Base-by-base conservation (phyloP, 2,329 filamentous ascomycete species). In the Tolypocladium sp. region DNA sequence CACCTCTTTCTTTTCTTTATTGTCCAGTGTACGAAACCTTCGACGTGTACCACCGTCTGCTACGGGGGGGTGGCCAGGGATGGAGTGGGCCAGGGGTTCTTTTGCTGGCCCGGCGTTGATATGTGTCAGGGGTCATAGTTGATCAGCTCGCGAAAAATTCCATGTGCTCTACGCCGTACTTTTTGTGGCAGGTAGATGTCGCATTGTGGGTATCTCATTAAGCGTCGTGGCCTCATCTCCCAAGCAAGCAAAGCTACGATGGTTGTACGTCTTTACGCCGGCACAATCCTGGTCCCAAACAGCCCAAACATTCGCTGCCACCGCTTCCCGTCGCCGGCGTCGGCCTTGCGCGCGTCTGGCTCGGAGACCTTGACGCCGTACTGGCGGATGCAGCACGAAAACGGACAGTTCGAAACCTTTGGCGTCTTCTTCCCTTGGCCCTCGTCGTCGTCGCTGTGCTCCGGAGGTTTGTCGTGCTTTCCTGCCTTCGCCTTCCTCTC, bases 381-480 rank as follows among this genome's bases (percentile, higher is more conserved):
- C 69, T 92, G 87, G 62, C 79, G 79, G 61, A 92, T 79, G 65
- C 88, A 90, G 69, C 89, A 92, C 2, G 77, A 73, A 66, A 92
- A 91, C 0, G 88, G 83, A 40, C 75, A 78, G 58, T 86, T 87
- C 1, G 76, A 76, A 4, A 80, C 10, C 58, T 13, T 49, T 46
- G 22, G 15, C 25, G 30, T 62, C 61, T 37, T 60, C 57, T 20
- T 42, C 49, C 44, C 64, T 68, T 89, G 90, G 54, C 76, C 71
- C 68, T 96, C 90, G 68, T 92, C 86, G 1, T 66, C 68, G 44
- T 72, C 69, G 58, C 76, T 78, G 35, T 72, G 67, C 1, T 68
- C 71, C 1, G 76, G 74, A 2, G 73, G 71, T 27, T 67, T 66
- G n/a, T 71, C 30, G 35, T 30, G 15, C n/a, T 17, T 38, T 13